These are phyloP conservation scores for Paradendryphiella salina DNA, from an alignment of 2,329 filamentous ascomycete genomes.

Conservation along the genomic window DNA sequence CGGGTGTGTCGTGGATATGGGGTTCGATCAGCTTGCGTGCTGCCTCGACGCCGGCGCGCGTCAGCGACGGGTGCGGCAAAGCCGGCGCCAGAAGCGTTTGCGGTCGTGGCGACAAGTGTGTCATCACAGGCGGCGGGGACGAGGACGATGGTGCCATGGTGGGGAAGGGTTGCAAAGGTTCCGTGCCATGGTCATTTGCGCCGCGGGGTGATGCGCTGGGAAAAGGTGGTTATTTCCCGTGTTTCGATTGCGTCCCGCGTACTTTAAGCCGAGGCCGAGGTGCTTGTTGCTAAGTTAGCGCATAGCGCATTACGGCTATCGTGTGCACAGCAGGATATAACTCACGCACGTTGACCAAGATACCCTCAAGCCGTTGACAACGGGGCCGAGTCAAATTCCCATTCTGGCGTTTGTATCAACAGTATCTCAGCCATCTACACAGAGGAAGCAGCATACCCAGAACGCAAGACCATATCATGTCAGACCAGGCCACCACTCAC, in stretches of 20 bases:
- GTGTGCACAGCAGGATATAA: too few species aligned
- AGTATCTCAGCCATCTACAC: background rate
- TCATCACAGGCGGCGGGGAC: background rate
- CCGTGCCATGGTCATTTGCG: background rate
- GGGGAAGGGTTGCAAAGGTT: background rate
- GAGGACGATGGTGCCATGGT: background rate
- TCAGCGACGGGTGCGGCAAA: constrained; percentile 61
- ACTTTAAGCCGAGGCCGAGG: too few species aligned
- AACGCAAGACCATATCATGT: too few species aligned
- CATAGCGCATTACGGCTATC: too few species aligned
- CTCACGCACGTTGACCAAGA: too few species aligned
- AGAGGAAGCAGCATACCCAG: background rate
- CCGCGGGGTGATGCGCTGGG: too few species aligned
- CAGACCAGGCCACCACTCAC: background rate
- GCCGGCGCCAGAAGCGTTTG: background rate
- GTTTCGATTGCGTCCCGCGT: too few species aligned
- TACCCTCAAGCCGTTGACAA: too few species aligned
- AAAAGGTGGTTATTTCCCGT: too few species aligned
- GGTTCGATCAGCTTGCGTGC: constrained; percentile 74
- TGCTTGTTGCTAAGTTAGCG: too few species aligned
- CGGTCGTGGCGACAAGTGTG: background rate
- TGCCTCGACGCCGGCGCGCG: constrained; percentile 68
- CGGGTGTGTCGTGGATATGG: constrained; percentile 80
- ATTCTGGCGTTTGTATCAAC: too few species aligned
- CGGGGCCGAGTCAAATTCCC: too few species aligned